Base-by-base conservation (phyloP, 257 asterid genomes). In the Striga asiatica region DNA sequence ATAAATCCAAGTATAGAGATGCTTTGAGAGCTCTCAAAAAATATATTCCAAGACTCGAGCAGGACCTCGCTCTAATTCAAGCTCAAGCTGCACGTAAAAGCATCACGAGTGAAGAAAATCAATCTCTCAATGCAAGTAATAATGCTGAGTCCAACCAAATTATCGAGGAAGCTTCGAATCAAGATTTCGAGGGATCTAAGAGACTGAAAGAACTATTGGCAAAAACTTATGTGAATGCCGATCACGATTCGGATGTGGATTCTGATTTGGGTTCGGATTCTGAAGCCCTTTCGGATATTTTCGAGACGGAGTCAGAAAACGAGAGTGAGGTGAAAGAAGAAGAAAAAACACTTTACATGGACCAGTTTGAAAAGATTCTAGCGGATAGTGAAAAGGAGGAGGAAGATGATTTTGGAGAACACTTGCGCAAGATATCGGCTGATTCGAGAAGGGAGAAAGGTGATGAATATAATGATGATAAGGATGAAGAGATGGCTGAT, bases 1-100 rank as follows among this genome's bases (percentile, higher is more conserved):
- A 92, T 74, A 92, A 91, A 71, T 91, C 98, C 50, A 87, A 80
- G 74, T 84, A 84, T 48, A 72, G 93, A 68, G 98, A 91, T 71
- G 80, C 93, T 42, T 68, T 91, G 28, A 83, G 95, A 65, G 96
- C 94, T 35, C 82, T 88, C 27, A 80, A 64, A 75, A 81, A 74
- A 70, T 70, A 72, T 68, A 84, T 92, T 31, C 97, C 97, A 10
- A 76, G 84, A 54, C 97, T 92, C 21, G 95, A 91, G 83, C 94
- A 80, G 63, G 93, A 81, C 34, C 85, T 92, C 23, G 77, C 82
- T 70, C 79, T 92, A 56, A 79, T 88, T 59, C 89, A 52, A 62
- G 89, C 84, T 63, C 94, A 76, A 66, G 79, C 78, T 13, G 94
- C 70, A 65, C 72, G 56, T 16, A 54, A 62, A 71, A 20, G n/a